Percentiles rank a stretch among this genome's conserved stretches.
Evolutionary conservation across 2,329 filamentous ascomycete species (phyloP).

Genomic region (Botrytis hyacinthi): DNA sequence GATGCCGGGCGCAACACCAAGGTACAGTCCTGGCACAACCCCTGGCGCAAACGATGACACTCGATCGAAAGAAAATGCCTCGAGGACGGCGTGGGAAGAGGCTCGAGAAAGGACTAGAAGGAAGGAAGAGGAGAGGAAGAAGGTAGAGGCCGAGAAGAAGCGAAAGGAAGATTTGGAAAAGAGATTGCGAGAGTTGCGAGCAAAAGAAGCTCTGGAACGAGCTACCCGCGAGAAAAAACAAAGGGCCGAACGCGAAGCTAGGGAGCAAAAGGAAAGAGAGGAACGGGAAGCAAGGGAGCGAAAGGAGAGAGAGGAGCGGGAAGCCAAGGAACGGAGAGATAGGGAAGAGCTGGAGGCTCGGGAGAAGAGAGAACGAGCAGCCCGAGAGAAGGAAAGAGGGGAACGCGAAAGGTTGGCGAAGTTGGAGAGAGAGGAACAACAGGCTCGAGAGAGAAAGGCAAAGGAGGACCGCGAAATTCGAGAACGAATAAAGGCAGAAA

Average conservation of each 20-base stretch:
- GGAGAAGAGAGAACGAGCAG: constrained; percentile 44
- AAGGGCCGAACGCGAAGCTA: constrained; percentile 36
- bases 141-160: constrained; percentile 59
- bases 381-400: constrained; percentile 40
- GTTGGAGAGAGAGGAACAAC: constrained; percentile 29
- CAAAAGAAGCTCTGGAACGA: constrained; percentile 50
- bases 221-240: constrained; percentile 43
- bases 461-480: constrained; percentile 50
- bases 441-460: constrained; percentile 32
- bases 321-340: constrained; percentile 23
- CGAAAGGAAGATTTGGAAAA: constrained; percentile 55
- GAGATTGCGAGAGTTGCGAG: constrained; percentile 53
- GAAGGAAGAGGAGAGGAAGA: constrained; percentile 66
- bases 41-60: constrained; percentile 24
- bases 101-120: constrained; percentile 64
- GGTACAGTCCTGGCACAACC: constrained; percentile 1
- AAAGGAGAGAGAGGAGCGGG: constrained; percentile 44
- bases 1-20: constrained; percentile 11
- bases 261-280: constrained; percentile 42
- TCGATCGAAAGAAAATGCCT: constrained; percentile 29
- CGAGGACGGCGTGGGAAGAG: constrained; percentile 62
- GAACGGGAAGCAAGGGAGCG: constrained; percentile 54
- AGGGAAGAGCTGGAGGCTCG: constrained; percentile 28
- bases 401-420: constrained; percentile 22
- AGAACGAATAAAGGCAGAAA: constrained; percentile 40